These are phyloP conservation scores for Luvunga scandens DNA, from an alignment of 345 rosid genomes.

Conservation along the genomic window DNA sequence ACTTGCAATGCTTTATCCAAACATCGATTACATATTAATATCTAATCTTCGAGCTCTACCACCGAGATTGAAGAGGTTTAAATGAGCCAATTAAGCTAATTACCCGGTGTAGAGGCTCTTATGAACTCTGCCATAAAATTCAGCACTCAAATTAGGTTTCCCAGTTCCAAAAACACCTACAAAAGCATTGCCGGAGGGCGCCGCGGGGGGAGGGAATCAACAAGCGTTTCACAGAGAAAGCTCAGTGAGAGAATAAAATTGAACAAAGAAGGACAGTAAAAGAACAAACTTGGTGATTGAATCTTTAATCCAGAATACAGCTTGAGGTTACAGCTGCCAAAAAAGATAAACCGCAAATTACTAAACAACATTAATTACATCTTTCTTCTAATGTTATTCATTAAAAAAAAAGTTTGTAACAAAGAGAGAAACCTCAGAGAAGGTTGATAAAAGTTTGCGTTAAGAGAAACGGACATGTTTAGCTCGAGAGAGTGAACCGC, in stretches of 20 bases:
- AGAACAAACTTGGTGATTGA: conserved; percentile 55
- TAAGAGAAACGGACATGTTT: conserved; percentile 58
- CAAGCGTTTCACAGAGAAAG: background rate
- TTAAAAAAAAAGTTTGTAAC: background rate
- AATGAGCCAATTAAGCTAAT: background rate
- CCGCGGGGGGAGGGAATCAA: background rate
- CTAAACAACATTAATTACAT: conserved; percentile 9
- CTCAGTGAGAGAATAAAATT: conserved; percentile 1
- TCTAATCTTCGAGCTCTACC: background rate
- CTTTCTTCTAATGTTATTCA: background rate
- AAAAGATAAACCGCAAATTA: conserved; percentile 1
- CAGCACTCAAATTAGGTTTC: conserved; percentile 60
- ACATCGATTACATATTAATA: background rate
- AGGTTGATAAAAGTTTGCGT: conserved; percentile 43
- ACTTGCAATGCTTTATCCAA: background rate
- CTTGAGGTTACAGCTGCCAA: conserved; percentile 63
- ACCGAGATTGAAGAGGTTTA: background rate
- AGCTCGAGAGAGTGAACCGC: background rate
- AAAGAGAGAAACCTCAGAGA: conserved; percentile 45
- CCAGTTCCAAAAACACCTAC: conserved; percentile 46
- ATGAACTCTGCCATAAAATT: conserved; percentile 62
- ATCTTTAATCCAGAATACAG: conserved; percentile 71
- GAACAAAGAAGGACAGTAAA: conserved; percentile 1
- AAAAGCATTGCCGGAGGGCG: background rate
- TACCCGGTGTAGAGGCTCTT: conserved; percentile 75